These are phyloP conservation scores for Kodamaea sp. DNA, from an alignment of 1,139 yeast genomes.

Conservation along the genomic window DNA sequence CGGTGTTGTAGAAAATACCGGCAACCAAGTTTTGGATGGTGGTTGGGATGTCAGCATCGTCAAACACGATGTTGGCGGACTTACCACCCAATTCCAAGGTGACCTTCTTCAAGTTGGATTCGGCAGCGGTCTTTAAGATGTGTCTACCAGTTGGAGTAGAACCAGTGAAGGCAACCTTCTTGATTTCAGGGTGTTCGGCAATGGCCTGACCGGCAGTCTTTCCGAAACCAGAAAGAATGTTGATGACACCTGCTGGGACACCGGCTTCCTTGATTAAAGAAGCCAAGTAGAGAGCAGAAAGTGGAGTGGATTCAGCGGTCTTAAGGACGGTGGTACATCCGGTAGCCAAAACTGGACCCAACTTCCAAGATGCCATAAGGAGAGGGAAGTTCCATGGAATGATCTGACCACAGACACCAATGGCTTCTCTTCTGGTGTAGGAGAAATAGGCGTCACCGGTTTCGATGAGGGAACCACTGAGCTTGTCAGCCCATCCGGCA, in stretches of 20 bases:
- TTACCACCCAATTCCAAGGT: conserved; percentile 40
- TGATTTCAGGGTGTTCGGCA: conserved; percentile 31
- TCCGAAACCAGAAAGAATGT: conserved; percentile 36
- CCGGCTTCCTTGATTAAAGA: conserved; percentile 31
- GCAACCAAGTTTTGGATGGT: conserved; percentile 61
- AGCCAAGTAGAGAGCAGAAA: conserved; percentile 34
- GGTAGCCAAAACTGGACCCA: conserved; percentile 37
- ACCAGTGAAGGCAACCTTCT: conserved; percentile 40
- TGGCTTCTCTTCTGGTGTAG: conserved; percentile 33
- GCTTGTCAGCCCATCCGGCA: conserved; percentile 32
- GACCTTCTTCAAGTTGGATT: conserved; percentile 33
- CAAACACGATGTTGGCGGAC: conserved; percentile 33
- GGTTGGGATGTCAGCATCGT: conserved; percentile 29
- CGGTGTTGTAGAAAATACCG: conserved; percentile 79
- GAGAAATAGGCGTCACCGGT: conserved; percentile 26
- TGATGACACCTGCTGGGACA: conserved; percentile 36
- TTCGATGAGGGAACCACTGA: conserved; percentile 23
- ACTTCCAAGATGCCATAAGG: conserved; percentile 40
- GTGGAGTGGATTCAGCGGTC: conserved; percentile 37
- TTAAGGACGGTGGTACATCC: conserved; percentile 38
- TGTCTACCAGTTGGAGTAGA: conserved; percentile 37
- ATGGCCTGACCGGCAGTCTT: conserved; percentile 34
- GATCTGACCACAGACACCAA: conserved; percentile 42
- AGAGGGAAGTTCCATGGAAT: conserved; percentile 43
- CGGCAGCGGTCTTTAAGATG: conserved; percentile 36